These are phyloP conservation scores for Amanita jacksonii DNA, from an alignment of 768 basidiomycete genomes.

Conservation along the genomic window DNA sequence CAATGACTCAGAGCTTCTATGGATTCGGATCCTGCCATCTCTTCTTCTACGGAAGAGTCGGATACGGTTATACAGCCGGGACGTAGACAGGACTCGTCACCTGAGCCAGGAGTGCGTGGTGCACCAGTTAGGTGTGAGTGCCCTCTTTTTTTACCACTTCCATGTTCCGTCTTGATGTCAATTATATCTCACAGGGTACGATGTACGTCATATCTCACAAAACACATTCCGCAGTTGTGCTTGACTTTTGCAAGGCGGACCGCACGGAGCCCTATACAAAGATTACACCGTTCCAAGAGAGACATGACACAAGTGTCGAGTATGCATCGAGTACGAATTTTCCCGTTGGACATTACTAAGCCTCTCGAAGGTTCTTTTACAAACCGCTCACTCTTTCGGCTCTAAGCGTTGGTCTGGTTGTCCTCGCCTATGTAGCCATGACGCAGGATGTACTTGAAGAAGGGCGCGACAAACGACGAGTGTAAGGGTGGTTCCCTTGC, in stretches of 20 bases:
- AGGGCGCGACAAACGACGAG: conserved; percentile 69
- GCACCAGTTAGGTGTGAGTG: conserved; percentile 74
- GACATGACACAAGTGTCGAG: conserved; percentile 77
- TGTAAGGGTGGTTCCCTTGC: too few relatives aligned
- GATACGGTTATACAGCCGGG: conserved; percentile 40
- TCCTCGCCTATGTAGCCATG: conserved; percentile 75
- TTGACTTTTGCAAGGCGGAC: conserved; percentile 48
- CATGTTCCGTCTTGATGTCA: conserved; percentile 1
- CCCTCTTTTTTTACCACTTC: background rate
- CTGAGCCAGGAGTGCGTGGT: conserved; percentile 66
- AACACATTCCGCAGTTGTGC: conserved; percentile 14
- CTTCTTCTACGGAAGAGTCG: conserved; percentile 53
- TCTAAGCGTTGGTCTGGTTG: conserved; percentile 52
- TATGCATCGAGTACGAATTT: conserved; percentile 24
- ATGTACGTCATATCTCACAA: conserved; percentile 44
- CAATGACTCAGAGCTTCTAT: conserved; percentile 8
- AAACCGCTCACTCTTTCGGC: conserved; percentile 75
- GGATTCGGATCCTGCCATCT: conserved; percentile 28
- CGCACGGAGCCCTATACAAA: conserved; percentile 77
- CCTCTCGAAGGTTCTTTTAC: conserved; percentile 65
- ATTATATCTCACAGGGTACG: conserved; percentile 53
- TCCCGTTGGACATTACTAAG: conserved; percentile 1
- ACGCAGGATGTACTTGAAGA: conserved; percentile 80
- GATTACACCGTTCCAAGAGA: conserved; percentile 78
- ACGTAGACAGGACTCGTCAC: conserved; percentile 39